A percentile compares a stretch with the other conserved stretches of the same genome.
phyloP scores from a whole-genome alignment of 176 grass and related monocot species.

The Urochloa ruziziensis region DNA sequence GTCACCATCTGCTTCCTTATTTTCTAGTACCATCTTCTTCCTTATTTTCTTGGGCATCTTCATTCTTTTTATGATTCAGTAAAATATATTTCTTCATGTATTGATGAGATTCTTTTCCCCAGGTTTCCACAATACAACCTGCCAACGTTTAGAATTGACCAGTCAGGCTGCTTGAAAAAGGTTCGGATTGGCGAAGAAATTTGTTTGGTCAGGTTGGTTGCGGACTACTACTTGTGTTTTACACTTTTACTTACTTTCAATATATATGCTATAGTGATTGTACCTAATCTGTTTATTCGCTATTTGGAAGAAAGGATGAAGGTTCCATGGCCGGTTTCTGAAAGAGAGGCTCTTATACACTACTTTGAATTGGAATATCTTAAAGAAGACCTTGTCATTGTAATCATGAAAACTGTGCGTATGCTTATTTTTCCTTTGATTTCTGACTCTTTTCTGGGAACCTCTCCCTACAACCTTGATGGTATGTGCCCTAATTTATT shows the following conservation, averaged over 20 bases:
- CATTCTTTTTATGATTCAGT: too few relatives aligned
- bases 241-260: conserved; percentile 9
- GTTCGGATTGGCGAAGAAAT: conserved; percentile 95
- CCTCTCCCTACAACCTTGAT: conserved; percentile 2
- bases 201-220: conserved; percentile 80
- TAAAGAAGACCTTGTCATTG: conserved; percentile 89
- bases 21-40: too few relatives aligned
- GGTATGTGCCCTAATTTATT: background rate
- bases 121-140: conserved; percentile 98
- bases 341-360: conserved; percentile 92
- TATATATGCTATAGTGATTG: conserved; percentile 3
- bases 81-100: background rate
- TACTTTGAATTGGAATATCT: conserved; percentile 91
- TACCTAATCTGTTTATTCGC: conserved; percentile 55
- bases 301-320: conserved; percentile 98
- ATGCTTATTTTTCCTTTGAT: background rate
- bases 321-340: conserved; percentile 95
- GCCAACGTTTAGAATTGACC: conserved; percentile 83
- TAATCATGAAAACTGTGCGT: conserved; percentile 86
- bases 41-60: too few relatives aligned
- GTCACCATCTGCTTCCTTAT: conserved; percentile 9
- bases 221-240: conserved; percentile 3
- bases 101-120: conserved; percentile 32
- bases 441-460: conserved; percentile 13
- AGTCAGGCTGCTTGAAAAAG: conserved; percentile 71